These are phyloP conservation scores for Naganishia onofrii DNA, from an alignment of 768 basidiomycete genomes.

Conservation along the genomic window DNA sequence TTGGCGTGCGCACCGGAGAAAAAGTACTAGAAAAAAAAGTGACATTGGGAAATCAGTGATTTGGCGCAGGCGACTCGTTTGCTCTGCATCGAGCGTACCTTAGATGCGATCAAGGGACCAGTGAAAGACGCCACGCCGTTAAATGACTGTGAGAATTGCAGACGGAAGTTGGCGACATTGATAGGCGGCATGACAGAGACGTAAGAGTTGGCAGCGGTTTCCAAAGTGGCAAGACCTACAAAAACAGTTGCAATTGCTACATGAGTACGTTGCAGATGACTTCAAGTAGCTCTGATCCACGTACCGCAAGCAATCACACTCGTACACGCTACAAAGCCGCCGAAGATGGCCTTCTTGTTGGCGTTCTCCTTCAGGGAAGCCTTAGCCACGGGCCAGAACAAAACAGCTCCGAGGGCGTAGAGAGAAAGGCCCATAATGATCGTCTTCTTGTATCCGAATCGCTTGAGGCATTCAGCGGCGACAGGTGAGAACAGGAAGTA, in stretches of 20 bases:
- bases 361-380: conserved; percentile 43
- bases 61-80: too few species aligned
- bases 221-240: conserved; percentile 53
- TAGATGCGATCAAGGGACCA: conserved; percentile 45
- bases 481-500: conserved; percentile 57
- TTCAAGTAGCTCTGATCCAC: conserved; percentile 55
- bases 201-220: conserved; percentile 37
- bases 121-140: conserved; percentile 41
- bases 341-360: conserved; percentile 59
- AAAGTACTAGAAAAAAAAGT: conserved; percentile 75
- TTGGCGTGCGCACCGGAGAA: conserved; percentile 65
- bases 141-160: conserved; percentile 36
- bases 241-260: conserved; percentile 50
- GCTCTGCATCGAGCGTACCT: conserved; percentile 57
- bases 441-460: conserved; percentile 39
- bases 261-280: conserved; percentile 72
- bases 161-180: conserved; percentile 32
- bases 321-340: conserved; percentile 71
- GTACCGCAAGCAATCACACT: conserved; percentile 58
- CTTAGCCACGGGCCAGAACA: conserved; percentile 55
- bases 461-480: conserved; percentile 37
- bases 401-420: conserved; percentile 35
- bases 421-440: conserved; percentile 39
- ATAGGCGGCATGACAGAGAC: conserved; percentile 33
- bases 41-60: too few species aligned